Evolutionary conservation across 2,329 filamentous ascomycete species (phyloP).

Genomic region (Microascus cirrosus): DNA sequence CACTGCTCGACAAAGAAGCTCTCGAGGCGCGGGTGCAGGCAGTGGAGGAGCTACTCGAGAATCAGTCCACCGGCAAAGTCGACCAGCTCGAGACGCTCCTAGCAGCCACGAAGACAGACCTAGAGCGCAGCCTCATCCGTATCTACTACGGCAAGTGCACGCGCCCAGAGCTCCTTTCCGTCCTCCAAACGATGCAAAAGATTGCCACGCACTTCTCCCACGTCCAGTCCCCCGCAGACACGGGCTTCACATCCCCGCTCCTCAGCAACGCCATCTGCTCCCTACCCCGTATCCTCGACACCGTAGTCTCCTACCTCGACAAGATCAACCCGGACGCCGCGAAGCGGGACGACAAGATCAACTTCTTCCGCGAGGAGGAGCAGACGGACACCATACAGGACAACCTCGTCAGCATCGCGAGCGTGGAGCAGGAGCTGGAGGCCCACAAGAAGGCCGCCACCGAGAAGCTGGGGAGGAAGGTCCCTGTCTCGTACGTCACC

Average conservation of each 20-base stretch:
- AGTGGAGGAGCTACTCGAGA: conserved; percentile 73
- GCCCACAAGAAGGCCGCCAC: conserved; percentile 63
- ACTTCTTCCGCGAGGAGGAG: conserved; percentile 78
- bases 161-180: conserved; percentile 72
- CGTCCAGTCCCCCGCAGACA: conserved; percentile 52
- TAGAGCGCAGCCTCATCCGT: conserved; percentile 85
- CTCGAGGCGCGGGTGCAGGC: conserved; percentile 73
- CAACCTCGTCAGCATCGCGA: conserved; percentile 83
- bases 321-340: conserved; percentile 79
- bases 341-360: conserved; percentile 80
- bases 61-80: conserved; percentile 52
- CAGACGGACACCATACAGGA: conserved; percentile 85
- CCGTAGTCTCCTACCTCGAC: conserved; percentile 65
- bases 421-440: conserved; percentile 80
- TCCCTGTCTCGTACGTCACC: conserved; percentile 65
- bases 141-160: conserved; percentile 98
- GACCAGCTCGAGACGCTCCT: conserved; percentile 68
- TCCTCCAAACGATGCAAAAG: conserved; percentile 74
- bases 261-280: conserved; percentile 62
- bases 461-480: conserved; percentile 57
- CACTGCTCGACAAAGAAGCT: conserved; percentile 62
- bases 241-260: conserved; percentile 60
- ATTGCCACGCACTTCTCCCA: conserved; percentile 67
- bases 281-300: conserved; percentile 64
- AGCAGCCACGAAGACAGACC: conserved; percentile 60